A percentile compares a stretch with the other conserved stretches of the same genome.
Conservation (phyloP, 2,329 filamentous ascomycete species). For the Aspergillus tamarii region DNA sequence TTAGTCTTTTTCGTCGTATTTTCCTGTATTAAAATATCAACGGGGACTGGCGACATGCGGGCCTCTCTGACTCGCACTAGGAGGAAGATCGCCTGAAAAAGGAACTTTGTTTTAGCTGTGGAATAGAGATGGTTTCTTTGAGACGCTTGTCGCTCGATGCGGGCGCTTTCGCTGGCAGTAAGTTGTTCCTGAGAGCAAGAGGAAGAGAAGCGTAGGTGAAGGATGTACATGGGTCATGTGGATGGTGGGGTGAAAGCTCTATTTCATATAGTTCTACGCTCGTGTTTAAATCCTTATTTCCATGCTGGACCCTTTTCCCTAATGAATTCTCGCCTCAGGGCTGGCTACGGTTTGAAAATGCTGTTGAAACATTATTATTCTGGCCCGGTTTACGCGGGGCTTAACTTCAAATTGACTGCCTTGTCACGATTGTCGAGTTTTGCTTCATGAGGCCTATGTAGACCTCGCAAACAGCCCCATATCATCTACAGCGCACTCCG, state of each 20-base stretch:
- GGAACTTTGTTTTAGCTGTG: constrained; percentile 43
- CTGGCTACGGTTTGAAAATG: constrained; percentile 12
- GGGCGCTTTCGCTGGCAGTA: constrained; percentile 22
- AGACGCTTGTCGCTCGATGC: constrained; percentile 27
- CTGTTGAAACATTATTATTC: constrained; percentile 17
- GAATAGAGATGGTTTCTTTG: constrained; percentile 42
- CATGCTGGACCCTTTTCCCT: constrained; percentile 22
- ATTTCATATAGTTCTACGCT: constrained; percentile 29
- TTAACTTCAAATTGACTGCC: background rate
- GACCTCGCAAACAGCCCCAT: background rate
- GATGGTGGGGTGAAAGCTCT: constrained; percentile 26
- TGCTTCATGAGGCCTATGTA: background rate
- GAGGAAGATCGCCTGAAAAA: constrained; percentile 45
- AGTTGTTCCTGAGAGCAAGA: constrained; percentile 17
- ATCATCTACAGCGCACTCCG: background rate
- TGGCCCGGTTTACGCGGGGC: background rate
- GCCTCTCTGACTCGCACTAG: constrained; percentile 44
- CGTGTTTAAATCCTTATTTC: constrained; percentile 29
- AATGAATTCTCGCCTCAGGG: constrained; percentile 21
- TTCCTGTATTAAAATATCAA: constrained; percentile 47
- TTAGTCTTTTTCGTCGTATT: constrained; percentile 42
- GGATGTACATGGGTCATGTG: constrained; percentile 26
- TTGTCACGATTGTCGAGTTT: background rate
- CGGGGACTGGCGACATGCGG: constrained; percentile 41
- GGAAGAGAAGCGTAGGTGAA: constrained; percentile 21